Base-by-base conservation (phyloP, 164 flowering plant genomes). In the Magnolia sinica region DNA sequence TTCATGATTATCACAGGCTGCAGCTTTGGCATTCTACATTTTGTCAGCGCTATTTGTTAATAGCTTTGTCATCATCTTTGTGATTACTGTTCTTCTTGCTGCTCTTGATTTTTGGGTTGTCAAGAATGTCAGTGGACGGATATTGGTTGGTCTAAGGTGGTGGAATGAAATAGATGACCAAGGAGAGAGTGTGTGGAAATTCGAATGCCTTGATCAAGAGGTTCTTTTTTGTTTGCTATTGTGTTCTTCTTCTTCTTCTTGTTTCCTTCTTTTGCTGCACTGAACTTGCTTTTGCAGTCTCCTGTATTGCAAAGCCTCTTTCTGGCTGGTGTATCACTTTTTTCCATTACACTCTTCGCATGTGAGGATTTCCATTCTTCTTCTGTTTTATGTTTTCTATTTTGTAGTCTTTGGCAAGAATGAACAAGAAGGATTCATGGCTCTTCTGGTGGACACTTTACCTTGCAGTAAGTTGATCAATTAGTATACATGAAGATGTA, bases 391-490 rank as follows among this genome's bases (percentile, higher is more conserved):
- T 74, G 22, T 27, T 18, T 74, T 74, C 8, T 71, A 20, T 69
- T 64, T 8, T 79, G 66, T 75, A 96, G 99, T 90, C 98, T 52
- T 77, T 96, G 93, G 88, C 96, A 66, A 90, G 98, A 73, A 89
- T 96, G 87, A 96, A 96, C 89, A 92, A 96, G 89, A 96, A 96
- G 83, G 98, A 96, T 76, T 91, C 99, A 16, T 96, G 98, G 99
- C 92, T 96, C 7, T 95, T 95, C 82, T 93, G 99, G 99, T 95
- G 98, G 98, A 92, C 96, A 1, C 92, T 95, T 63, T 96, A 93
- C 84, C 88, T 94, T 45, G 75, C 96, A 13, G 99, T 96, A 82
- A 89, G 97, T 76, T 58, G 50, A 61, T 14, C 18, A 7, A 68
- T 31, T 68, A 16, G 18, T 68, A 9, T 24, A 22, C 24, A 64